Evolutionary conservation across 2,329 filamentous ascomycete species (phyloP).

Genomic region (Trichoderma koningiopsis): DNA sequence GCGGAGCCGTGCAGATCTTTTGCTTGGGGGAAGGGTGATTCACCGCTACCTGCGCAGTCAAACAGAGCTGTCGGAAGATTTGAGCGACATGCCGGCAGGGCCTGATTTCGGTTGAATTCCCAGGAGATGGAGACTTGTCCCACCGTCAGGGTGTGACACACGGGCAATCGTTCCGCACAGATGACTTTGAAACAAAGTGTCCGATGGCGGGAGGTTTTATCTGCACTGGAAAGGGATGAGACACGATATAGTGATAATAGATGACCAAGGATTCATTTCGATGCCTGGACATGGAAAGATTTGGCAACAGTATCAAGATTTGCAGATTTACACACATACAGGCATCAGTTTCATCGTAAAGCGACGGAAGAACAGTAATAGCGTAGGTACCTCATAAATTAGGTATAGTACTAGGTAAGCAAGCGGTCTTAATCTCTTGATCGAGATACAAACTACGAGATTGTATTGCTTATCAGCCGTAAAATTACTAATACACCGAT

Average conservation of each 20-base stretch:
- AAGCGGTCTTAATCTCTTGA: not conserved
- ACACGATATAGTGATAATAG: no score
- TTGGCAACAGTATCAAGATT: not conserved
- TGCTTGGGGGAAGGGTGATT: not conserved
- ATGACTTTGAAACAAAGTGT: not conserved
- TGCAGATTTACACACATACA: not conserved
- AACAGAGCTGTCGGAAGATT: not conserved
- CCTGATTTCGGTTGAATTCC: not conserved
- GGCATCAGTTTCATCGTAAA: no score
- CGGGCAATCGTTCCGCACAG: not conserved
- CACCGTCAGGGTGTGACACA: not conserved
- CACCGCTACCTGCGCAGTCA: slow-evolving; percentile 3
- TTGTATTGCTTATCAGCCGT: not conserved
- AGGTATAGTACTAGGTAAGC: no score
- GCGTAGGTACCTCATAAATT: not conserved
- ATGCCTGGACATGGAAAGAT: not conserved
- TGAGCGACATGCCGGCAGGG: not conserved
- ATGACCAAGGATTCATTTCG: not conserved
- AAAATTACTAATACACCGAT: not conserved
- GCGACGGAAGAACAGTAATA: not conserved
- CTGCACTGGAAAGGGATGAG: not conserved
- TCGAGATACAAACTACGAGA: not conserved
- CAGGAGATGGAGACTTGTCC: not conserved
- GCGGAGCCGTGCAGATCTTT: slow-evolving; percentile 16
- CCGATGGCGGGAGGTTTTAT: not conserved